Evolutionary conservation across 805 yeast genomes (phyloP).

Genomic region (Candida maris): DNA sequence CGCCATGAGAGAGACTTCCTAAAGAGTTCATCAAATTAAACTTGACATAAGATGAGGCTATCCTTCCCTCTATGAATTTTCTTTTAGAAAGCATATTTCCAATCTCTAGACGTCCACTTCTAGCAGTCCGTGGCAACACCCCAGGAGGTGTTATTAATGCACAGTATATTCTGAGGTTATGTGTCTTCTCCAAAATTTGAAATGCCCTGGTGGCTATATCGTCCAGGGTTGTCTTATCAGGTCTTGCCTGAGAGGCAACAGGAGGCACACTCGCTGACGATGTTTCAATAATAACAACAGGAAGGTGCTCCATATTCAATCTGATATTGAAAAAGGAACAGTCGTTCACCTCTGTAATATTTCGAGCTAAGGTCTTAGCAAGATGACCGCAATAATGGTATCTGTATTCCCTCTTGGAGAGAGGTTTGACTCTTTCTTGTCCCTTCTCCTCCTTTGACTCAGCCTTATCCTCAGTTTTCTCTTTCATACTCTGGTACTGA

Average conservation of each 20-base stretch:
- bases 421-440: slow-evolving; percentile 7
- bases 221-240: slow-evolving; percentile 42
- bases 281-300: slow-evolving; percentile 78
- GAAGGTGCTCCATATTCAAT: slow-evolving; percentile 74
- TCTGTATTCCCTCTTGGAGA: slow-evolving; percentile 31
- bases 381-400: slow-evolving; percentile 87
- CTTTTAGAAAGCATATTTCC: slow-evolving; percentile 86
- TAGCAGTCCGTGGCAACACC: slow-evolving; percentile 74
- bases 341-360: slow-evolving; percentile 78
- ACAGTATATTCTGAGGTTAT: slow-evolving; percentile 76
- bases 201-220: slow-evolving; percentile 46
- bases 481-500: slow-evolving; percentile 32
- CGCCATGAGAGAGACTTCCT: slow-evolving; percentile 66
- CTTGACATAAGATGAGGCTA: slow-evolving; percentile 77
- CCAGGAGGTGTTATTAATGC: slow-evolving; percentile 77
- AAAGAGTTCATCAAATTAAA: slow-evolving; percentile 66
- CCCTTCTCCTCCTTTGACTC: slow-evolving; percentile 4
- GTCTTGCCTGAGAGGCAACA: slow-evolving; percentile 7
- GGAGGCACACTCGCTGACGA: slow-evolving; percentile 17
- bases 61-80: slow-evolving; percentile 71
- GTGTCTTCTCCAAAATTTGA: slow-evolving; percentile 48
- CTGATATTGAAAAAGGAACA: slow-evolving; percentile 87
- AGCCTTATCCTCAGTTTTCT: slow-evolving; percentile 5
- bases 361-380: slow-evolving; percentile 76
- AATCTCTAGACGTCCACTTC: slow-evolving; percentile 86